phyloP scores from a whole-genome alignment of 306 rosid genomes.

The Crotalaria pallida region DNA sequence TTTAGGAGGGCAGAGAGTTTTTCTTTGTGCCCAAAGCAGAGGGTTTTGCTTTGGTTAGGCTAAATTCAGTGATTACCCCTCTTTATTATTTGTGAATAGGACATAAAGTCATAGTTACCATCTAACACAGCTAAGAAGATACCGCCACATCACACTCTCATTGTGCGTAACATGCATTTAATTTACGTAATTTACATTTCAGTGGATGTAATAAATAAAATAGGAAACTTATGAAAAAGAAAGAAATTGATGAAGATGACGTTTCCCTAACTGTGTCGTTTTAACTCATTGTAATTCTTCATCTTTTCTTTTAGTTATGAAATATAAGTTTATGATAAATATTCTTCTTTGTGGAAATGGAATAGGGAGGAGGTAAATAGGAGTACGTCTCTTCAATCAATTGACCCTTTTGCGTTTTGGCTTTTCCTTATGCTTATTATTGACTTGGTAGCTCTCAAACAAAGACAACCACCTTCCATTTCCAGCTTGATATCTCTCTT shows the following conservation, averaged over 20 bases:
- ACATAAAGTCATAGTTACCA: conserved; percentile 39
- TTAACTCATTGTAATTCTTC: neutral
- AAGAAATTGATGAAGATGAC: conserved; percentile 38
- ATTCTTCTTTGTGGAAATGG: conserved; percentile 29
- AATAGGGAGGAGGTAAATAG: conserved; percentile 17
- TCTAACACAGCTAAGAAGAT: neutral
- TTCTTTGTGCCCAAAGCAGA: conserved; percentile 10
- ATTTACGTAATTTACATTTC: too few species aligned
- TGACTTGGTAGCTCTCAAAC: conserved; percentile 30
- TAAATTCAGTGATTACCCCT: conserved; percentile 40
- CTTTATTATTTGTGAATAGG: conserved; percentile 38
- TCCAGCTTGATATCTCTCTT: conserved; percentile 21
- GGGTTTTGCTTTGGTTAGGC: conserved; percentile 41
- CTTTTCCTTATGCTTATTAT: conserved; percentile 32
- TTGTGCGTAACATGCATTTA: conserved; percentile 7
- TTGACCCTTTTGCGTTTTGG: conserved; percentile 32
- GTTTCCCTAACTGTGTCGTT: conserved; percentile 41
- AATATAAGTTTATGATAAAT: neutral
- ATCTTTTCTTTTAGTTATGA: neutral
- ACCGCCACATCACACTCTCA: neutral
- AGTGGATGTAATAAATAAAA: neutral
- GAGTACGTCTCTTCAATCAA: conserved; percentile 45
- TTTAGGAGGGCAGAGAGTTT: neutral
- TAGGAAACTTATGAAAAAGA: conserved; percentile 6
- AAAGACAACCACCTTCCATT: conserved; percentile 25